phyloP scores from a whole-genome alignment of 352 stramenopile species.

The Globisporangium cylindrosporum region DNA sequence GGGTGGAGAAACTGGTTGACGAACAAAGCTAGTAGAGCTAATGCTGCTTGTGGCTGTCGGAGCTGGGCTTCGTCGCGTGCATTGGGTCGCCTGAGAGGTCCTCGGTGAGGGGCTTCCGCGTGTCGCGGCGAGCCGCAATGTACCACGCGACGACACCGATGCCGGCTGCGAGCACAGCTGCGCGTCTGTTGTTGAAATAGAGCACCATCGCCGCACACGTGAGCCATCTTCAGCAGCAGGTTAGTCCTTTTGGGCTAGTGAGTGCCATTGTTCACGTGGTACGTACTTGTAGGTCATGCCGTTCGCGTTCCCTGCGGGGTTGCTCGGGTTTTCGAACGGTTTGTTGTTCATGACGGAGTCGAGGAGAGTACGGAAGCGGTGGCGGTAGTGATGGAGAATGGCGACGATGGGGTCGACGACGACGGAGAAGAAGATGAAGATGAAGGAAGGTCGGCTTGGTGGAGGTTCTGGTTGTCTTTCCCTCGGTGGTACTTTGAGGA shows the following conservation, averaged over 20 bases:
- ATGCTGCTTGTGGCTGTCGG: not conserved
- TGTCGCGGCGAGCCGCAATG: not conserved
- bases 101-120: not conserved
- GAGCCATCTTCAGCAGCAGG: not conserved
- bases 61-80: not conserved
- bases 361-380: not conserved
- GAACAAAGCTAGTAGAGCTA: too few relatives aligned
- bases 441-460: not conserved
- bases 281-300: slow-evolving; percentile 5
- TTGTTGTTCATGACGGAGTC: not conserved
- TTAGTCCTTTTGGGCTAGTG: too few relatives aligned
- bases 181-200: not conserved
- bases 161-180: not conserved
- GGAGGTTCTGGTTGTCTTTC: not conserved
- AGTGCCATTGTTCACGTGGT: too few relatives aligned
- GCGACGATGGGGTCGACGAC: not conserved
- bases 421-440: not conserved
- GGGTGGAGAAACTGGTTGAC: not conserved
- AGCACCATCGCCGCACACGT: not conserved
- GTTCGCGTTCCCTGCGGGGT: not conserved
- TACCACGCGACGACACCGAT: slow-evolving; percentile 3
- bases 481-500: too few relatives aligned
- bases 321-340: not conserved
- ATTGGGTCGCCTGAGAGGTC: not conserved
- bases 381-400: not conserved